Evolutionary conservation across 1,284 basidiomycete species (phyloP).

Genomic region (Cutaneotrichosporon mucoides): DNA sequence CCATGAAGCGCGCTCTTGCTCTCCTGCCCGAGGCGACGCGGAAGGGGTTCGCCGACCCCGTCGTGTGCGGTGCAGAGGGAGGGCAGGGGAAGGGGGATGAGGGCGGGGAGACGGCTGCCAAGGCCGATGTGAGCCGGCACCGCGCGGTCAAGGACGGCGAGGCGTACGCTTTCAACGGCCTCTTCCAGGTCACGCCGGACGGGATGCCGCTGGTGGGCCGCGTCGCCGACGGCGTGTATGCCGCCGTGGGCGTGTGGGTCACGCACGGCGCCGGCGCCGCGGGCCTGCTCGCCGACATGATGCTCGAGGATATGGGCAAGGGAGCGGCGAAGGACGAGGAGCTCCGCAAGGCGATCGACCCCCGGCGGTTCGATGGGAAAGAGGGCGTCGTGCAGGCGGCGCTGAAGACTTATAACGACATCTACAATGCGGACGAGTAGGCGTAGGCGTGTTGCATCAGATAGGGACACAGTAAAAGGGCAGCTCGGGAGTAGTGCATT

Average conservation of each 20-base stretch:
- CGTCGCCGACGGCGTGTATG: constrained; percentile 12
- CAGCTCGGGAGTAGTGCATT: no score
- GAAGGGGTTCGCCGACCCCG: constrained; percentile 6
- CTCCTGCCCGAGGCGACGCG: constrained; percentile 18
- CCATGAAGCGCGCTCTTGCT: constrained; percentile 12
- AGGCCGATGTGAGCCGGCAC: neutral
- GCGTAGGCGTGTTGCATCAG: no score
- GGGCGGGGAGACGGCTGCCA: neutral
- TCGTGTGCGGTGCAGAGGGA: neutral
- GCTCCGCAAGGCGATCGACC: constrained; percentile 22
- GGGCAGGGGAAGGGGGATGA: neutral
- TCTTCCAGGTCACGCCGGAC: constrained; percentile 33
- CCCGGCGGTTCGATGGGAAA: constrained; percentile 31
- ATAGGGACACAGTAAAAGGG: no score
- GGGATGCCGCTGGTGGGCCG: constrained; percentile 25
- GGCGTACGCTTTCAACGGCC: constrained; percentile 25
- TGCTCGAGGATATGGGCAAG: constrained; percentile 13
- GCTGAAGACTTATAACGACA: constrained; percentile 27
- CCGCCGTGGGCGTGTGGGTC: constrained; percentile 29
- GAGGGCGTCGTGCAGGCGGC: constrained; percentile 7
- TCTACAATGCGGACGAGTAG: constrained; percentile 14
- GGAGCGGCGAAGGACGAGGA: neutral
- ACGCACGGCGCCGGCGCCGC: constrained; percentile 27
- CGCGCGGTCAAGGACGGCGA: neutral
- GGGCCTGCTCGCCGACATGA: constrained; percentile 20